Percentiles rank a stretch among this genome's conserved stretches.
Conservation (phyloP, 2,329 filamentous ascomycete genomes). For the Ophiostoma novo-ulmi region DNA sequence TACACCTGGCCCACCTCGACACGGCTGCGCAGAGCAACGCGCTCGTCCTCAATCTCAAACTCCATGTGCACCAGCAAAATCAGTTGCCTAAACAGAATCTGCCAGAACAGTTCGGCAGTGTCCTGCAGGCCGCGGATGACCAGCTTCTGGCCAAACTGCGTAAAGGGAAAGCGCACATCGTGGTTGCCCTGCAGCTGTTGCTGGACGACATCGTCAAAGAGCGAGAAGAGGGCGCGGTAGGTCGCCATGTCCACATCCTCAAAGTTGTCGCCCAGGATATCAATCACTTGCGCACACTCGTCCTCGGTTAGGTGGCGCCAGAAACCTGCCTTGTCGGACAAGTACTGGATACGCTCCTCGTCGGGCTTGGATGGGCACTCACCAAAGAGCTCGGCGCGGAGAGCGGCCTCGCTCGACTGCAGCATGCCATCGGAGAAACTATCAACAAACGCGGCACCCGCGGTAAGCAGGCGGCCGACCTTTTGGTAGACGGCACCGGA, state of each 20-base stretch:
- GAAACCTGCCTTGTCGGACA: constrained; percentile 76
- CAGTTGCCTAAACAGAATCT: constrained; percentile 74
- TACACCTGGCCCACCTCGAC: constrained; percentile 67
- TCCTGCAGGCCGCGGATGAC: constrained; percentile 75
- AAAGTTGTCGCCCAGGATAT: constrained; percentile 62
- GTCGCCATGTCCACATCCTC: constrained; percentile 52
- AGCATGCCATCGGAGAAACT: constrained; percentile 64
- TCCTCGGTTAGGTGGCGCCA: constrained; percentile 77
- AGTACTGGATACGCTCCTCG: constrained; percentile 66
- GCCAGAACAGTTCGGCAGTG: constrained; percentile 65
- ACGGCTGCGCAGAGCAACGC: constrained; percentile 56
- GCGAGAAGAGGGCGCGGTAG: constrained; percentile 48
- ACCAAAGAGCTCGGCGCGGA: constrained; percentile 69
- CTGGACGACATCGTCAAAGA: constrained; percentile 41
- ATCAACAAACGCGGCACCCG: constrained; percentile 65
- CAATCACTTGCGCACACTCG: constrained; percentile 64
- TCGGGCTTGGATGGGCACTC: constrained; percentile 65
- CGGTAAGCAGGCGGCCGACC: constrained; percentile 59
- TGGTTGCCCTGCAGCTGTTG: constrained; percentile 33
- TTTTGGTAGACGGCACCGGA: constrained; percentile 40
- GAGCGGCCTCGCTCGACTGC: constrained; percentile 60
- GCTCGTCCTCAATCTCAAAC: constrained; percentile 69
- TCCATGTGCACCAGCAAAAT: constrained; percentile 82
- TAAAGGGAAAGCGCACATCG: constrained; percentile 52
- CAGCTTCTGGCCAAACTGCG: constrained; percentile 70